Conservation (phyloP, 1,284 basidiomycete species). For the Cystobasidiaceae sp. region DNA sequence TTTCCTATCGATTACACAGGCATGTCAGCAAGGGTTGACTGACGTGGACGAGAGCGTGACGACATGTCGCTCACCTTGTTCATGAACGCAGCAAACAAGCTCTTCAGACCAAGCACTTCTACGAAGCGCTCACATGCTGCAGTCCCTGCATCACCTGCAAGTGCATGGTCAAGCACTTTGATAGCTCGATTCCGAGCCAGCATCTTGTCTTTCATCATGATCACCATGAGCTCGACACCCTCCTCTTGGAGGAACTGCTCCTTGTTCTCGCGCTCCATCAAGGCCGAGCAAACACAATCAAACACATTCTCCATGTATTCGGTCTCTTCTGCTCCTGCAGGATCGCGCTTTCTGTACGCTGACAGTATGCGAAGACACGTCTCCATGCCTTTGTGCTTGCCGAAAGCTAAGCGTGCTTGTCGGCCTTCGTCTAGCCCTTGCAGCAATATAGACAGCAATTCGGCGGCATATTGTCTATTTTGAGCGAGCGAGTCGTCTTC, state of each 20-base stretch:
- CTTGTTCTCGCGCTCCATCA: conserved; percentile 71
- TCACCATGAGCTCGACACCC: conserved; percentile 91
- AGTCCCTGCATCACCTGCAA: conserved; percentile 72
- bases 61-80: conserved; percentile 62
- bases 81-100: conserved; percentile 85
- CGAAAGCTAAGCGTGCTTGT: conserved; percentile 50
- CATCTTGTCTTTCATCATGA: conserved; percentile 88
- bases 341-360: conserved; percentile 77
- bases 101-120: conserved; percentile 78
- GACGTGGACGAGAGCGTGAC: background rate
- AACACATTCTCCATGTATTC: conserved; percentile 98
- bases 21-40: background rate
- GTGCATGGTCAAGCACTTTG: conserved; percentile 84
- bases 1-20: background rate
- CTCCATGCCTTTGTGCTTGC: conserved; percentile 67
- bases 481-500: conserved; percentile 38
- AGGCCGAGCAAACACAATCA: conserved; percentile 75
- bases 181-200: conserved; percentile 72
- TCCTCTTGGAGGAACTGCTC: conserved; percentile 78
- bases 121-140: conserved; percentile 79
- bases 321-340: conserved; percentile 75
- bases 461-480: conserved; percentile 49
- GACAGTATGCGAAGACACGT: conserved; percentile 68
- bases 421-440: conserved; percentile 51
- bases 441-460: conserved; percentile 76